Conservation (phyloP, 257 asterid species). For the Catharanthus roseus region DNA sequence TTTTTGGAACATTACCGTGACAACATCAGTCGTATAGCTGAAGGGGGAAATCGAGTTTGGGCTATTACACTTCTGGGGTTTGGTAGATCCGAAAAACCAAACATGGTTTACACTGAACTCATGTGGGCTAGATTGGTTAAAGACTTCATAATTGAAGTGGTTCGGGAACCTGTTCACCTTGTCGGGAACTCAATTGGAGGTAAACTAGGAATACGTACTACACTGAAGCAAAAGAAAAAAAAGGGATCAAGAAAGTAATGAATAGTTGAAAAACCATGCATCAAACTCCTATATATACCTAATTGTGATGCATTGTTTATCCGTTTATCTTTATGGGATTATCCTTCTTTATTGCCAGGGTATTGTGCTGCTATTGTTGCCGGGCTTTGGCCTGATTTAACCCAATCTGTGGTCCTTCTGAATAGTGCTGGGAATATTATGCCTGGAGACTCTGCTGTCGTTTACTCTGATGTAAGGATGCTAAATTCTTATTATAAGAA, state of each 20-base stretch:
- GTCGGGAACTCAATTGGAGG: conserved; percentile 98
- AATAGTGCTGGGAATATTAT: conserved; percentile 68
- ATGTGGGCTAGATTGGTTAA: conserved; percentile 78
- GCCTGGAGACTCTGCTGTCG: conserved; percentile 48
- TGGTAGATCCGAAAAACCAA: conserved; percentile 94
- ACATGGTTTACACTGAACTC: conserved; percentile 69
- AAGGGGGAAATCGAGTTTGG: conserved; percentile 77
- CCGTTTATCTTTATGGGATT: neutral
- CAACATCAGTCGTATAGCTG: conserved; percentile 61
- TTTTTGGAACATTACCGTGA: conserved; percentile 86
- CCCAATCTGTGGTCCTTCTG: conserved; percentile 70
- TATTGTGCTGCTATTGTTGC: conserved; percentile 67
- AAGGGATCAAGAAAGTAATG: conserved; percentile 4
- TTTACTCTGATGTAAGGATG: conserved; percentile 49
- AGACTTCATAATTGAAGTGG: conserved; percentile 78
- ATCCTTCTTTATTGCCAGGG: conserved; percentile 42
- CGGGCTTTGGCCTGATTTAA: conserved; percentile 70
- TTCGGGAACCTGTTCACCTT: conserved; percentile 80
- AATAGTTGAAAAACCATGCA: conserved; percentile 4
- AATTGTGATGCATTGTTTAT: neutral
- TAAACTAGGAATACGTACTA: conserved; percentile 28
- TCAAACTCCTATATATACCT: neutral
- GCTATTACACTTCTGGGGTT: conserved; percentile 84
- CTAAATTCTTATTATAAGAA: neutral
- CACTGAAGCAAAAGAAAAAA: neutral